Evolutionary conservation across 305 asterid genomes (phyloP).

Genomic region (Stenogyne calaminthoides): DNA sequence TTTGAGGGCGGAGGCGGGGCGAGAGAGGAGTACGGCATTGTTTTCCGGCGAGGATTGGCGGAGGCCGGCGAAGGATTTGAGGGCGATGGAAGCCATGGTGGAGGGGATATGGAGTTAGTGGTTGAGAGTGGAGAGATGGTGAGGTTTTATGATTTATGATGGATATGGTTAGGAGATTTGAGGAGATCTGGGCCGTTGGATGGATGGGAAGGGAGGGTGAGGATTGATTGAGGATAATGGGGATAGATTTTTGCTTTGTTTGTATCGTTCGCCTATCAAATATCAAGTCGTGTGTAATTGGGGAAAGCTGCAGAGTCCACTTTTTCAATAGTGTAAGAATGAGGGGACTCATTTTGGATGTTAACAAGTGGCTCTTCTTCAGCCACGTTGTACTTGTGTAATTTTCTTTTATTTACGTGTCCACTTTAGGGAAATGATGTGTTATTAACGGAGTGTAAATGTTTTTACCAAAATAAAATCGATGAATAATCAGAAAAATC

Average conservation of each 20-base stretch:
- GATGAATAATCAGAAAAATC: no score
- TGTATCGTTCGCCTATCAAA: slow-evolving; percentile 18
- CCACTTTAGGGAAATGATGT: no score
- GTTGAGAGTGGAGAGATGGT: slow-evolving; percentile 10
- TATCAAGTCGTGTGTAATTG: neutral
- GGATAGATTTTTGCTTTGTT: slow-evolving; percentile 38
- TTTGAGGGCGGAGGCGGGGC: no score
- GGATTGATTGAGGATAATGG: slow-evolving; percentile 61
- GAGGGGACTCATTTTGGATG: slow-evolving; percentile 37
- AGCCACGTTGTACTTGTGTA: slow-evolving; percentile 39
- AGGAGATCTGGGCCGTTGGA: slow-evolving; percentile 47
- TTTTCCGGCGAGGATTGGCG: slow-evolving; percentile 65
- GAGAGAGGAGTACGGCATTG: slow-evolving; percentile 33
- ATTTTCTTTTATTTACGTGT: neutral
- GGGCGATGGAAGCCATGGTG: slow-evolving; percentile 69
- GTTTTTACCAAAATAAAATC: no score
- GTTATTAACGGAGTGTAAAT: no score
- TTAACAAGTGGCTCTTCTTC: slow-evolving; percentile 38
- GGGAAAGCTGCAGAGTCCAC: neutral
- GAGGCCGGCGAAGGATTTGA: slow-evolving; percentile 86
- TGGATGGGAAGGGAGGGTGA: slow-evolving; percentile 44
- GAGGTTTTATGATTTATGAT: slow-evolving; percentile 36
- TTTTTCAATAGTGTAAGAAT: slow-evolving; percentile 3
- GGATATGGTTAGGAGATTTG: slow-evolving; percentile 78
- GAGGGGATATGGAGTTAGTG: slow-evolving; percentile 2